These are phyloP conservation scores for Hypoxylon sp. DNA, from an alignment of 2,329 filamentous ascomycete genomes.

Conservation along the genomic window DNA sequence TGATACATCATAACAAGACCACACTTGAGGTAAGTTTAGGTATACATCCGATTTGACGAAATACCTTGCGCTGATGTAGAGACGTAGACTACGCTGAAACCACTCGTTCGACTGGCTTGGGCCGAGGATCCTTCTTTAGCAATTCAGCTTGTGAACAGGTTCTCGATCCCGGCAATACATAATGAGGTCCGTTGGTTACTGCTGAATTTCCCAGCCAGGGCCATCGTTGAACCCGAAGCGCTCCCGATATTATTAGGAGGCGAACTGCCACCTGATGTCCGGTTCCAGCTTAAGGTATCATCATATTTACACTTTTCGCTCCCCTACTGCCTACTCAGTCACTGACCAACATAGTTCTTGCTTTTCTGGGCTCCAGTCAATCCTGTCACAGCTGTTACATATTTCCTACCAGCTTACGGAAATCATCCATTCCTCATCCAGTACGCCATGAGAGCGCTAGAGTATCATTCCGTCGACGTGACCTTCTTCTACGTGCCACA, in stretches of 20 bases:
- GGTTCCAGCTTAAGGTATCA: constrained; percentile 84
- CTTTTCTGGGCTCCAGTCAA: constrained; percentile 95
- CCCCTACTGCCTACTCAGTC: constrained; percentile 1
- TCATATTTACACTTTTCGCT: not conserved
- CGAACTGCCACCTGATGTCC: constrained; percentile 82
- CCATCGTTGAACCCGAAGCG: constrained; percentile 84
- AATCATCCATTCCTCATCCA: constrained; percentile 95
- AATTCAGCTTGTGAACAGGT: constrained; percentile 85
- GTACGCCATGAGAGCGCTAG: constrained; percentile 94
- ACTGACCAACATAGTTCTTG: constrained; percentile 74
- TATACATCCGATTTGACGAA: not conserved
- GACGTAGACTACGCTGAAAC: constrained; percentile 67
- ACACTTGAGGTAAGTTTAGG: constrained; percentile 58
- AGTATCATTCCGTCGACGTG: constrained; percentile 94
- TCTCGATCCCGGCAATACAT: constrained; percentile 79
- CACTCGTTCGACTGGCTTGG: constrained; percentile 88
- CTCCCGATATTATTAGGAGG: constrained; percentile 85
- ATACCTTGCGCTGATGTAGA: constrained; percentile 38
- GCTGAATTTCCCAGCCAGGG: constrained; percentile 86
- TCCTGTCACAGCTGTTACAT: constrained; percentile 91
- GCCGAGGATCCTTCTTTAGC: constrained; percentile 86
- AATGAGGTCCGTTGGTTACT: constrained; percentile 85
- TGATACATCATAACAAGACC: constrained; percentile 60
- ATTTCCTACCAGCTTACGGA: constrained; percentile 90
- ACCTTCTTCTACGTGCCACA: constrained; percentile 99